Conservation (phyloP, 371 early-diverging fungal species). For the Mucor saturninus region DNA sequence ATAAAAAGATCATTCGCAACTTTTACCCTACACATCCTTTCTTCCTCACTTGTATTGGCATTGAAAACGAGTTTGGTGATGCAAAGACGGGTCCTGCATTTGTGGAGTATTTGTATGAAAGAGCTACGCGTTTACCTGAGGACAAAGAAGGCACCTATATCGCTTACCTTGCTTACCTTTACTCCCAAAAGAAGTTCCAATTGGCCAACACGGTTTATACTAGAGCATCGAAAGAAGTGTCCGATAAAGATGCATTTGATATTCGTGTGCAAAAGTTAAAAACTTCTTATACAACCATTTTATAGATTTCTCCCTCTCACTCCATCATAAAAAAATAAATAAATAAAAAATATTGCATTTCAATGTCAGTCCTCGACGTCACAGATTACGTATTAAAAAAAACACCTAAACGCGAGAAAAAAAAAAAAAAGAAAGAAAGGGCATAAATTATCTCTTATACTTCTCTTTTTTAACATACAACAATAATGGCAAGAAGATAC, state of each 20-base stretch:
- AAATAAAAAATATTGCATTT: no score
- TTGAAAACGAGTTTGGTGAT: conserved; percentile 55
- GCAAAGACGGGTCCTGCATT: conserved; percentile 25
- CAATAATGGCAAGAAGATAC: conserved; percentile 90
- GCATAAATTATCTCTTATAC: not conserved
- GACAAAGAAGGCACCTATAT: conserved; percentile 66
- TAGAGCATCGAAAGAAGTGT: conserved; percentile 66
- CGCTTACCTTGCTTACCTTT: conserved; percentile 63
- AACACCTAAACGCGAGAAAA: conserved; percentile 9
- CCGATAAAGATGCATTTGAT: conserved; percentile 60
- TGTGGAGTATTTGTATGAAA: conserved; percentile 63
- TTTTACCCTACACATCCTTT: conserved; percentile 66
- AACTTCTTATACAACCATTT: not conserved
- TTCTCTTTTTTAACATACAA: conserved; percentile 2
- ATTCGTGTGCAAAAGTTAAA: conserved; percentile 25
- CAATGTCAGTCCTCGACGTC: not conserved
- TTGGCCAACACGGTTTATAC: conserved; percentile 61
- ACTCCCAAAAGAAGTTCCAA: conserved; percentile 54
- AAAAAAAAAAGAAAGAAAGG: not conserved
- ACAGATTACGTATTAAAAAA: conserved; percentile 1
- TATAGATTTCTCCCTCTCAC: not conserved
- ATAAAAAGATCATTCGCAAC: conserved; percentile 54
- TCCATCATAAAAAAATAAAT: no score
- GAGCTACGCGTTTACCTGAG: conserved; percentile 55
- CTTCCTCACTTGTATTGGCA: conserved; percentile 61